Percentiles rank a stretch among this genome's conserved stretches.
These are phyloP conservation scores for Nothophaeocryptopus gaeumannii DNA, from an alignment of 2,329 filamentous ascomycete genomes.

Conservation along the genomic window DNA sequence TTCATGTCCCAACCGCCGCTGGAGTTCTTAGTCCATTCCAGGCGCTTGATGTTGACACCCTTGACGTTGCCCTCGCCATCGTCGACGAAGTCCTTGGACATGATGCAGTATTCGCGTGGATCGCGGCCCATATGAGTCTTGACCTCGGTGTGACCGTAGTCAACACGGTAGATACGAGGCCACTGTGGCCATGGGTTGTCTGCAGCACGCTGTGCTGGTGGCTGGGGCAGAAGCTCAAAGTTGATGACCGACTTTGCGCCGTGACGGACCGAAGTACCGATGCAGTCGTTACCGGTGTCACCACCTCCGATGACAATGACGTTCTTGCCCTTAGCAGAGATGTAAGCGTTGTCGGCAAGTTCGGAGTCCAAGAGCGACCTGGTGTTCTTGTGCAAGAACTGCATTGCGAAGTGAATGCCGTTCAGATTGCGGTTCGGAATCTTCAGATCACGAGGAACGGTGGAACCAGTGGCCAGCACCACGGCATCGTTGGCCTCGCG, in stretches of 20 bases:
- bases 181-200: conserved; percentile 99
- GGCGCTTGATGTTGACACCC: conserved; percentile 92
- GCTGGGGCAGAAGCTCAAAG: conserved; percentile 92
- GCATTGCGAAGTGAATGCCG: conserved; percentile 94
- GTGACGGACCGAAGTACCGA: conserved; percentile 92
- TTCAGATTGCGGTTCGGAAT: conserved; percentile 85
- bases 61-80: conserved; percentile 84
- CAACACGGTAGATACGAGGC: conserved; percentile 97
- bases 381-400: conserved; percentile 96
- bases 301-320: conserved; percentile 96
- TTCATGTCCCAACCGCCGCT: conserved; percentile 98
- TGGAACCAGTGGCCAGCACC: conserved; percentile 87
- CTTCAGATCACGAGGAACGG: conserved; percentile 86
- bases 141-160: conserved; percentile 94
- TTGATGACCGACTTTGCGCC: conserved; percentile 95
- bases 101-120: conserved; percentile 95
- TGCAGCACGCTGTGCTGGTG: conserved; percentile 80
- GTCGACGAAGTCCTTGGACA: conserved; percentile 94
- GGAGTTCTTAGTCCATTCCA: conserved; percentile 91
- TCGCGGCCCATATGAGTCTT: conserved; percentile 95
- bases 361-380: conserved; percentile 94
- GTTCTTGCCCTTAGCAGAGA: conserved; percentile 92
- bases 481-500: conserved; percentile 76
- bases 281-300: conserved; percentile 97
- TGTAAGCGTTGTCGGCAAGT: conserved; percentile 78